Evolutionary conservation across 78 protist genomes (phyloP).

Genomic region (Dictyostelium brefeldianum): DNA sequence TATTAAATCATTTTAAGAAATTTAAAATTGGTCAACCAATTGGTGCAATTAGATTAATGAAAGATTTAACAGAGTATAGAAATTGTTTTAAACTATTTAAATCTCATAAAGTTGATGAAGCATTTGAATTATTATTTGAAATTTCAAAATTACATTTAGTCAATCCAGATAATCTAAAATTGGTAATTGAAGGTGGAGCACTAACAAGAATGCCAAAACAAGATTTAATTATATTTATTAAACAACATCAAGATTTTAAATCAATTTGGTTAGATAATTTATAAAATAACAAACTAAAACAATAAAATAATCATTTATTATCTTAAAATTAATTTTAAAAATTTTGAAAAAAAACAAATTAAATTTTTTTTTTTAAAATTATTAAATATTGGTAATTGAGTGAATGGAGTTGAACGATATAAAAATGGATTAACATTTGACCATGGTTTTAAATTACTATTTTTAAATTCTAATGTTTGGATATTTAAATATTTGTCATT

Average conservation of each 20-base stretch:
- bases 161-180: conserved; percentile 58
- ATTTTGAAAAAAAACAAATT: neutral
- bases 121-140: conserved; percentile 64
- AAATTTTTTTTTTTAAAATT: neutral
- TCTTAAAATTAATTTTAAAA: neutral
- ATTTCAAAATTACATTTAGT: conserved; percentile 62
- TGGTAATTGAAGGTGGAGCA: conserved; percentile 58
- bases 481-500: too few species aligned
- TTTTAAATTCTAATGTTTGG: too few species aligned
- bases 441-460: too few species aligned
- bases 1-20: conserved; percentile 70
- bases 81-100: conserved; percentile 26
- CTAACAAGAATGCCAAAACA: conserved; percentile 34
- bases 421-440: too few species aligned
- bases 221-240: conserved; percentile 54
- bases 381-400: too few species aligned
- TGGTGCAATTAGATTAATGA: conserved; percentile 55
- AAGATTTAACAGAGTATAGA: conserved; percentile 49
- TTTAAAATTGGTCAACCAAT: conserved; percentile 57
- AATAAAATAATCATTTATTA: neutral
- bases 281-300: conserved; percentile 3
- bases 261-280: conserved; percentile 67
- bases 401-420: too few species aligned
- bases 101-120: conserved; percentile 68
- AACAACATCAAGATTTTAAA: conserved; percentile 62